Evolutionary conservation across 2,329 filamentous ascomycete species (phyloP).

Genomic region (Atkinsonella texensis): DNA sequence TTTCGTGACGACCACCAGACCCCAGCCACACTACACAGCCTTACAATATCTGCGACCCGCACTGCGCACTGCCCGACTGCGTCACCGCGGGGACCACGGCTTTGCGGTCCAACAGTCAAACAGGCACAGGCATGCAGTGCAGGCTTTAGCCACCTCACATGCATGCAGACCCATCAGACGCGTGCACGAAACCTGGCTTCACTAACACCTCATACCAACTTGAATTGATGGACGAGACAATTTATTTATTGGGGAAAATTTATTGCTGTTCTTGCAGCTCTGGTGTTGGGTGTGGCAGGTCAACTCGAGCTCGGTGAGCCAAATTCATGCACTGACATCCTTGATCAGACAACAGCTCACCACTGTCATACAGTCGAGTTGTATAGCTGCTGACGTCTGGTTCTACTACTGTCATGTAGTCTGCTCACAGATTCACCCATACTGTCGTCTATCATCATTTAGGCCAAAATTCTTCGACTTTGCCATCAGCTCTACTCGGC

Average conservation of each 20-base stretch:
- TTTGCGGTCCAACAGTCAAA: background rate
- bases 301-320: background rate
- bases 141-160: background rate
- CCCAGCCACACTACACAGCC: background rate
- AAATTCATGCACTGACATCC: background rate
- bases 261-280: background rate
- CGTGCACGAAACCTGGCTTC: background rate
- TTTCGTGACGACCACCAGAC: background rate
- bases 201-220: background rate
- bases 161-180: background rate
- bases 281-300: background rate
- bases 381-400: background rate
- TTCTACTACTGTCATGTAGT: background rate
- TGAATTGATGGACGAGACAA: too few relatives aligned
- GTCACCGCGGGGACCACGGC: constrained; percentile 14
- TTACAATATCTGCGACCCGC: constrained; percentile 1
- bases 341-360: background rate
- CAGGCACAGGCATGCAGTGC: background rate
- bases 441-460: background rate
- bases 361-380: background rate
- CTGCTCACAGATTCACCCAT: background rate
- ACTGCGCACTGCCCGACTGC: constrained; percentile 11
- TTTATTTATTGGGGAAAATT: background rate
- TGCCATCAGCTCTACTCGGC: background rate
- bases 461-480: background rate